Evolutionary conservation across 176 grass and related monocot species (phyloP).

Genomic region (Carex cristatella): DNA sequence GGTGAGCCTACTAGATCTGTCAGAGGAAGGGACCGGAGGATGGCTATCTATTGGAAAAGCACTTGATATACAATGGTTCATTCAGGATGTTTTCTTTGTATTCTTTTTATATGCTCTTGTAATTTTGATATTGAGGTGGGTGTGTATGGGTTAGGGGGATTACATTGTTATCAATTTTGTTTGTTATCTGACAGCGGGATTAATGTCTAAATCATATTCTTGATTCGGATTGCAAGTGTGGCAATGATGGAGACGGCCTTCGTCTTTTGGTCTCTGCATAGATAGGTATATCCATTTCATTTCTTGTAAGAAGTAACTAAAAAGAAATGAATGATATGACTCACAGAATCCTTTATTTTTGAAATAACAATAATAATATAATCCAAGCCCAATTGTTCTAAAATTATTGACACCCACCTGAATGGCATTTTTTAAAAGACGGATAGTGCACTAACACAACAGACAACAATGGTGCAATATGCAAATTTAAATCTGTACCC

Average conservation of each 20-base stretch:
- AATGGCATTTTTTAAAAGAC: neutral
- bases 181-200: neutral
- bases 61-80: neutral
- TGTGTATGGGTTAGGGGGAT: neutral
- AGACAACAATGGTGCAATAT: neutral
- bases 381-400: neutral
- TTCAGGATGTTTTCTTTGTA: neutral
- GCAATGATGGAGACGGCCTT: no score
- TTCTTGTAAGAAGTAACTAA: neutral
- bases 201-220: neutral
- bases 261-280: no score
- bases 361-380: no score
- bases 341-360: neutral
- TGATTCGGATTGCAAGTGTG: no score
- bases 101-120: neutral
- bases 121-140: neutral
- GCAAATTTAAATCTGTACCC: neutral
- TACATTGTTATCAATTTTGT: neutral
- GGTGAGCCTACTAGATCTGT: constrained; percentile 78
- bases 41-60: constrained; percentile 73
- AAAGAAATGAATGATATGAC: neutral
- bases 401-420: neutral
- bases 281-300: no score
- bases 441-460: neutral
- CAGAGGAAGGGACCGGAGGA: constrained; percentile 81